Evolutionary conservation across 2,329 filamentous ascomycete genomes (phyloP).

Genomic region (Xylariomycetidae sp.): DNA sequence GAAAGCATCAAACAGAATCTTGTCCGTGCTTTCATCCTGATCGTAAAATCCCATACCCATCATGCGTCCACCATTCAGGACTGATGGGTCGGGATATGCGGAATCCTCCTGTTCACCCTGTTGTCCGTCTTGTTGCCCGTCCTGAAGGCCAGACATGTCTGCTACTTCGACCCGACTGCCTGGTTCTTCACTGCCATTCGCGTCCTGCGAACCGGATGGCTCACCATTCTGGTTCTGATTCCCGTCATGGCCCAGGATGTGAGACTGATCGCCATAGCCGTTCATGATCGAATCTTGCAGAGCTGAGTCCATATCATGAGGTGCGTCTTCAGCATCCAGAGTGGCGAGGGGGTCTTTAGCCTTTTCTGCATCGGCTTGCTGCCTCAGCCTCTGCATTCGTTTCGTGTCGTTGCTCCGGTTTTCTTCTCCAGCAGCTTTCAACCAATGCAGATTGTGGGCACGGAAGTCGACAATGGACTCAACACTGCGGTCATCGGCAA

Average conservation of each 20-base stretch:
- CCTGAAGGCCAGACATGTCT: conserved; percentile 26
- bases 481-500: conserved; percentile 86
- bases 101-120: conserved; percentile 20
- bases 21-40: conserved; percentile 50
- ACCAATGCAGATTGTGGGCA: conserved; percentile 79
- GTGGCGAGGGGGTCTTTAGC: conserved; percentile 36
- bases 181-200: conserved; percentile 10
- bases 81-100: conserved; percentile 40
- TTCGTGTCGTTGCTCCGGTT: conserved; percentile 51
- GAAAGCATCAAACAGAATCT: conserved; percentile 54
- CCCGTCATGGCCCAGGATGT: conserved; percentile 22
- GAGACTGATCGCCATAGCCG: conserved; percentile 29
- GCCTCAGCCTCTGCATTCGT: conserved; percentile 50
- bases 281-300: conserved; percentile 26
- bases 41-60: conserved; percentile 57
- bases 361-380: conserved; percentile 52
- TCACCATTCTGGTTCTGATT: conserved; percentile 9
- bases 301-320: conserved; percentile 24
- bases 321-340: conserved; percentile 20
- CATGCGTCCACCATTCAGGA: conserved; percentile 40
- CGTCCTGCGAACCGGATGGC: conserved; percentile 9
- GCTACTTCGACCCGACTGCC: conserved; percentile 22
- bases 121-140: too few relatives aligned
- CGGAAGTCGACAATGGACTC: conserved; percentile 89
- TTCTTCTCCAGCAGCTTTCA: conserved; percentile 56